Evolutionary conservation across 2,329 filamentous ascomycete genomes (phyloP), one percentile per base, ranked within the genome.

Genomic region (Dactylonectria estremocensis): DNA sequence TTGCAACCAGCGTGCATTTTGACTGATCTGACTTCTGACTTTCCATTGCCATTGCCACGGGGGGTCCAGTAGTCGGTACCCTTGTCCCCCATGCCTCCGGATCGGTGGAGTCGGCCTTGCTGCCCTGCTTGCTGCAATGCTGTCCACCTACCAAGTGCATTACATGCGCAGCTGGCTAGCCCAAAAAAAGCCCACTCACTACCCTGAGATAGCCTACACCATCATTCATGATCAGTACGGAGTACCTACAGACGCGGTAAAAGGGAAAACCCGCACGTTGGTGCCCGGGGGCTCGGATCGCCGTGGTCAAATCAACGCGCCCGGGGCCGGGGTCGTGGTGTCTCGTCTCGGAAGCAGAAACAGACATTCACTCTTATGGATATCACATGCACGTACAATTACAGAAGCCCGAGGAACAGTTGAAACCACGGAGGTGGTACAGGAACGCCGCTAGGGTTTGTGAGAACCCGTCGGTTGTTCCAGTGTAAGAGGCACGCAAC

Each of bases 221-320:
- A 28, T 28, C 24, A 28, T 28, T 28, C 24, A 28, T 28, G 24
- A 28, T 28, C 24, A 28, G 24, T 28, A 28, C n/a, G n/a, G 7
- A 4, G 4, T 28, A 28, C 24, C 24, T 28, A 28, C 24, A 28
- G 24, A 28, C 24, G 24, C 24, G 24, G 24, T 28, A 28, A 28
- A 28, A 28, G 24, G 24, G 24, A 28, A 28, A 28, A 7, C 24
- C 24, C 24, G 24, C 24, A 7, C 24, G 24, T 28, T 28, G 24
- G 24, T 28, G 40, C 16, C 40, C 31, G 49, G 50, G 50, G 50
- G 50, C 50, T 52, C 49, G 49, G 49, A 18, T 28, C 16, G 20
- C 49, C 16, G 50, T 53, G 50, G 50, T 14, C 50, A 53, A 53
- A 53, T 53, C 50, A 53, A 20, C n/a, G 50, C 50, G 28, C 28